Evolutionary conservation across 495 filamentous ascomycete genomes (phyloP), one percentile per base, ranked within the genome.

Genomic region (Lepidopterella palustris): DNA sequence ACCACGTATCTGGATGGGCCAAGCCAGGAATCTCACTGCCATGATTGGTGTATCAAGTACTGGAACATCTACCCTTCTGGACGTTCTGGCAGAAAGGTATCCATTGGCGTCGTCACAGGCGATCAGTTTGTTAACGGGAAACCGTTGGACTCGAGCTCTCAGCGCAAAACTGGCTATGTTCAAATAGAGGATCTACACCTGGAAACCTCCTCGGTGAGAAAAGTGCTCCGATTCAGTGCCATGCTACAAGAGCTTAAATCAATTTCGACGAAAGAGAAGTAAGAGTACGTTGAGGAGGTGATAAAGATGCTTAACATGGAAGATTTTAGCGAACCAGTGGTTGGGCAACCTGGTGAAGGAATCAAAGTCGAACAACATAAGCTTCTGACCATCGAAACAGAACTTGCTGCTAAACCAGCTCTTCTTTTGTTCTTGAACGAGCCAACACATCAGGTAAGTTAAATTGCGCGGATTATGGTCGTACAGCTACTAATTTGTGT

Each of bases 401-500:
- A 68, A 31, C 27, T 68, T 1, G 65, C 59, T 8, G 65, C 65
- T 27, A 27, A 51, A 29, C 65, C 65, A 21, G 26, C 57, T 13
- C 50, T 65, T 23, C 62, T 68, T 4, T 50, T 68, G 18, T 68
- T 68, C 50, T 50, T 65, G 8, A 56, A 63, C 42, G 61, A 95
- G 63, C 89, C 89, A 13, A 91, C 88, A 6, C 89, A n/a, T n/a
- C n/a, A n/a, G n/a, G n/a, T n/a, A n/a, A n/a, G n/a, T n/a, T n/a
- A n/a, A n/a, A n/a, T n/a, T n/a, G n/a, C n/a, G n/a, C n/a, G n/a
- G n/a, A n/a, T n/a, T n/a, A n/a, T n/a, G n/a, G n/a, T n/a, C n/a
- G n/a, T n/a, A n/a, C n/a, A n/a, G n/a, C n/a, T n/a, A n/a, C n/a
- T n/a, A n/a, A n/a, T n/a, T n/a, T n/a, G n/a, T n/a, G n/a, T n/a